A percentile compares a stretch with the other conserved stretches of the same genome.
Evolutionary conservation across 2,329 filamentous ascomycete genomes (phyloP).

Genomic region (Fusarium sp.): DNA sequence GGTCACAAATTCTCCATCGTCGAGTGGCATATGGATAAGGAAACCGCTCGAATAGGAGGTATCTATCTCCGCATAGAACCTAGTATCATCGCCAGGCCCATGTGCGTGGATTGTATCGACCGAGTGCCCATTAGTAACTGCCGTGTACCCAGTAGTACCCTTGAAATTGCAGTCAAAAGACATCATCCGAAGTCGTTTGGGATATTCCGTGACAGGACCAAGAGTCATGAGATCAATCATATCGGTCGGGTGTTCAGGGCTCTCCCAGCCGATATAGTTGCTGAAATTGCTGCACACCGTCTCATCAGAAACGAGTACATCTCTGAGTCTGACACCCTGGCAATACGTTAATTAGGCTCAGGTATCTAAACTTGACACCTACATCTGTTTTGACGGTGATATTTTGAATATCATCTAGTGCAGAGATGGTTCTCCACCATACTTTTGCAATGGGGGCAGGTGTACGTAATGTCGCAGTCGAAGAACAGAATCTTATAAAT

Average conservation of each 20-base stretch:
- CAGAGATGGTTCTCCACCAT: slow-evolving; percentile 31
- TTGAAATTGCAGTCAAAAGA: slow-evolving; percentile 21
- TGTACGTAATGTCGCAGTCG: slow-evolving; percentile 5
- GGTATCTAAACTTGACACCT: background rate
- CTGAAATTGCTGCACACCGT: background rate
- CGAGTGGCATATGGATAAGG: slow-evolving; percentile 27
- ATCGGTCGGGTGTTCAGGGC: slow-evolving; percentile 14
- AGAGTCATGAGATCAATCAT: slow-evolving; percentile 28
- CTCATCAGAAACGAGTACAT: slow-evolving; percentile 16
- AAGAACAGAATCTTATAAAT: slow-evolving; percentile 9
- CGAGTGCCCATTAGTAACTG: slow-evolving; percentile 6
- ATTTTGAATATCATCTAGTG: background rate
- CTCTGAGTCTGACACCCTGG: slow-evolving; percentile 27
- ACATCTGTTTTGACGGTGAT: slow-evolving; percentile 20
- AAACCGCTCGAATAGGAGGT: background rate
- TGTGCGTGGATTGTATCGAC: slow-evolving; percentile 18
- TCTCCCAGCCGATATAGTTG: slow-evolving; percentile 25
- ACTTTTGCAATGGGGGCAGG: slow-evolving; percentile 22
- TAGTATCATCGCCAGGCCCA: background rate
- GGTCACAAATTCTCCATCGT: slow-evolving; percentile 26
- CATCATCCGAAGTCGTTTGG: slow-evolving; percentile 17
- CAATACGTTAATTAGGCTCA: too few relatives aligned
- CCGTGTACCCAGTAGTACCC: slow-evolving; percentile 25
- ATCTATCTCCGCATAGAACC: slow-evolving; percentile 26
- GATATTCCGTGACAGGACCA: background rate